Percentiles rank a stretch among this genome's conserved stretches.
These are phyloP conservation scores for Chlamydomonas schloesseri DNA, from an alignment of 139 green algal species.

Conservation along the genomic window DNA sequence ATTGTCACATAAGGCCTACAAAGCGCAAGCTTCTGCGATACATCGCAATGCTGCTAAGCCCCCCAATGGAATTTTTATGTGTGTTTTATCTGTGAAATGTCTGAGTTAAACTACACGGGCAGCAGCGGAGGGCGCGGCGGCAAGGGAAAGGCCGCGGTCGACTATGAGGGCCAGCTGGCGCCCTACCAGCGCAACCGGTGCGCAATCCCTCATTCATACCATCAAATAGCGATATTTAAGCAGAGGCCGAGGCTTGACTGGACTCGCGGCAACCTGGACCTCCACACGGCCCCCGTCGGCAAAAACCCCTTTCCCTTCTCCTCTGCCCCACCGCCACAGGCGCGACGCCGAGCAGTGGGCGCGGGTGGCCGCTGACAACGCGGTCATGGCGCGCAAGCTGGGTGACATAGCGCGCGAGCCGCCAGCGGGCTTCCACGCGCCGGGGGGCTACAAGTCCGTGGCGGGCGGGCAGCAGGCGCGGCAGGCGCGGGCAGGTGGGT, in stretches of 20 bases:
- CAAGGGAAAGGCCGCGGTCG: background rate
- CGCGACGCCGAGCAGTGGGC: conserved; percentile 6
- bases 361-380: background rate
- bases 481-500: conserved; percentile 1
- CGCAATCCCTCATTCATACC: background rate
- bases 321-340: no score
- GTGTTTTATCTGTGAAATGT: conserved; percentile 24
- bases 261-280: no score
- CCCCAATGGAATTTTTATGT: no score
- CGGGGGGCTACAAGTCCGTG: conserved; percentile 10
- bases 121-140: background rate
- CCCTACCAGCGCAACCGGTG: conserved; percentile 27
- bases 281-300: background rate
- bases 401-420: background rate
- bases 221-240: no score
- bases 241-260: no score
- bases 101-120: conserved; percentile 4
- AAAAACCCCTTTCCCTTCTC: no score
- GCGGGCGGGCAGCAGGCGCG: background rate
- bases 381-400: conserved; percentile 20
- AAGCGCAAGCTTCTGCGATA: no score
- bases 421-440: conserved; percentile 23
- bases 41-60: no score
- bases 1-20: no score
- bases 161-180: background rate